Base-by-base conservation (phyloP, 306 rosid species). In the Delonix regia region DNA sequence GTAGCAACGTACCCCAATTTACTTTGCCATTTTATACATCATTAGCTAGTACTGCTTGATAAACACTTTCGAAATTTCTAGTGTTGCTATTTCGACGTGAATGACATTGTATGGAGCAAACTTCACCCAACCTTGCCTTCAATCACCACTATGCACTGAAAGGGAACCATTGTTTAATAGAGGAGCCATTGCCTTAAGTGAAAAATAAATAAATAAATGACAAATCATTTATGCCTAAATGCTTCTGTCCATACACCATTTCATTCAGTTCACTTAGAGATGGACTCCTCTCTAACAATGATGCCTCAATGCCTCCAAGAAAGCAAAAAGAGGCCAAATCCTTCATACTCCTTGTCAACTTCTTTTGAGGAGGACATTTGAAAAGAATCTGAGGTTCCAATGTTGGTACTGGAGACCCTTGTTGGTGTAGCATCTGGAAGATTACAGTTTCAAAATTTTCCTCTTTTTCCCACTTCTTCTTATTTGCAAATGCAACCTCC, bases 351-450 rank as follows among this genome's bases (percentile, higher is more conserved):
- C 88, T 71, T 42, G 89, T 81, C 55, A 92, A 63, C 87, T 79
- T 87, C 89, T 82, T 90, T 38, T 90, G 83, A 53, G 95, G 97
- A 77, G 99, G 99, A 81, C 89, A 94, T 80, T 90, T 92, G 83
- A 94, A 94, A 83, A 94, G 89, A 61, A 92, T 76, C 97, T 94
- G 97, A 88, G 99, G 97, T 79, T 94, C 99, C 90, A 94, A 76
- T 27, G 24, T 60, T 53, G 98, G 92, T 66, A 49, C 67, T 24
- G 82, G 71, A 66, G 93, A 87, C 74, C 69, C 89, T 62, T 69
- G 83, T 72, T 84, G 85, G 86, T 87, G 85, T 44, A 27, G 72
- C 86, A n/a, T 71, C 82, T 47, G 85, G 78, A 30, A 73, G 76
- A 92, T 91, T 47, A 66, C 24, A 69, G 73, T 30, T 27, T 88